Conservation (phyloP, 2,329 filamentous ascomycete species). For the Diaporthe caulivora region DNA sequence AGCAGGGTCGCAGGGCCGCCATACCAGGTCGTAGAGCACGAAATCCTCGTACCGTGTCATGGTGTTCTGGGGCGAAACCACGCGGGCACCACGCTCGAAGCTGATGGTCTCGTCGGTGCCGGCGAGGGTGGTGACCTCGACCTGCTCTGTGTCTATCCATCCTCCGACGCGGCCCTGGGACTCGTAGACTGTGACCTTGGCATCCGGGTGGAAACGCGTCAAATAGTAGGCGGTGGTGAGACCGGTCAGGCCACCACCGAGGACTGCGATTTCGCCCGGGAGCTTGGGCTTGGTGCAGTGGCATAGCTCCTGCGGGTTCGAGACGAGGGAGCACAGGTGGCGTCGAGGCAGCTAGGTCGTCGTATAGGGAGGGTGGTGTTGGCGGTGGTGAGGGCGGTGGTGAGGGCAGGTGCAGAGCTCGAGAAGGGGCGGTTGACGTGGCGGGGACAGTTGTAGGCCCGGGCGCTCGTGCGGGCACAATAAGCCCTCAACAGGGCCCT, state of each 20-base stretch:
- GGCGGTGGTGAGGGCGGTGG: background rate
- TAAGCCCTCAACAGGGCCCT: constrained; percentile 29
- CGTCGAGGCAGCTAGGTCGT: background rate
- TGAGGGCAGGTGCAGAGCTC: constrained; percentile 1
- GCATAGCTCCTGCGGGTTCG: constrained; percentile 21
- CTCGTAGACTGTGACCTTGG: constrained; percentile 87
- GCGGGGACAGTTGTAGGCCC: background rate
- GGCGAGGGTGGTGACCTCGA: constrained; percentile 65
- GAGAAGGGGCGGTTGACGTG: constrained; percentile 7
- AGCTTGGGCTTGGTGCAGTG: background rate
- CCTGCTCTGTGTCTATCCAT: constrained; percentile 80
- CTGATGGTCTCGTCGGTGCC: constrained; percentile 70
- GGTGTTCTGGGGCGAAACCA: constrained; percentile 68
- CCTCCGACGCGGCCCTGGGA: constrained; percentile 78
- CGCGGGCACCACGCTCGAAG: constrained; percentile 88
- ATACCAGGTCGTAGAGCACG: constrained; percentile 78
- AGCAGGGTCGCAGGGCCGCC: constrained; percentile 46
- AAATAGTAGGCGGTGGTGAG: constrained; percentile 84
- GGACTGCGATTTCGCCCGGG: constrained; percentile 67
- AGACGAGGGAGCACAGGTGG: background rate
- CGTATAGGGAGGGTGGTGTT: background rate
- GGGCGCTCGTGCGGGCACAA: background rate
- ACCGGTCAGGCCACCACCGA: constrained; percentile 88
- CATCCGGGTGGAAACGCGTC: constrained; percentile 71
- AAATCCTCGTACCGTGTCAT: constrained; percentile 68